Conservation (phyloP, 495 filamentous ascomycete species). For the Hyaloscypha finlandica region DNA sequence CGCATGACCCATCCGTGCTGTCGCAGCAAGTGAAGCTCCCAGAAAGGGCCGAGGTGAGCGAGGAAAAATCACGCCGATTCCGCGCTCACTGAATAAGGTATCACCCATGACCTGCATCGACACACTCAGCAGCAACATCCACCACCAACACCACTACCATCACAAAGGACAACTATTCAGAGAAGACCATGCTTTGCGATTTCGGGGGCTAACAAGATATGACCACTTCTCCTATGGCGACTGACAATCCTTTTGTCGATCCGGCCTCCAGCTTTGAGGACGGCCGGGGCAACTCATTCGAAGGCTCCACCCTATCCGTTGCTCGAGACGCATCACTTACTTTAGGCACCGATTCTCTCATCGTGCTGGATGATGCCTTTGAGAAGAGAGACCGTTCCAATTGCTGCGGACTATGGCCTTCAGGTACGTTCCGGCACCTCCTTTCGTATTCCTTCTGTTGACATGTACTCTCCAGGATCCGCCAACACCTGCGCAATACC, state of each 20-base stretch:
- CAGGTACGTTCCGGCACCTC: slow-evolving; percentile 32
- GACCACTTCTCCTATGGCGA: slow-evolving; percentile 22
- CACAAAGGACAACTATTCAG: not conserved
- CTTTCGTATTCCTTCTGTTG: slow-evolving; percentile 11
- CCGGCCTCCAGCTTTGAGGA: slow-evolving; percentile 29
- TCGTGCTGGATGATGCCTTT: slow-evolving; percentile 58
- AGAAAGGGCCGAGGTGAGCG: not conserved
- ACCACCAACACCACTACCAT: not conserved
- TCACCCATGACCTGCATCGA: slow-evolving; percentile 1
- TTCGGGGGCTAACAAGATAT: slow-evolving; percentile 18
- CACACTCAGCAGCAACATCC: not conserved
- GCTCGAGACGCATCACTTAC: slow-evolving; percentile 63
- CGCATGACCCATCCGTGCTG: not conserved
- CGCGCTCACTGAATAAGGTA: slow-evolving; percentile 1
- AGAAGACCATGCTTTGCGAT: slow-evolving; percentile 18
- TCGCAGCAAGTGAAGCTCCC: not conserved
- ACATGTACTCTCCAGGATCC: slow-evolving; percentile 25
- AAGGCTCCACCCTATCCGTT: slow-evolving; percentile 51
- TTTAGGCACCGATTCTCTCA: slow-evolving; percentile 62
- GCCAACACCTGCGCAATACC: slow-evolving; percentile 54
- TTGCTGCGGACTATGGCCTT: slow-evolving; percentile 50
- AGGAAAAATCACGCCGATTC: not conserved
- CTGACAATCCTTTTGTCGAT: slow-evolving; percentile 33
- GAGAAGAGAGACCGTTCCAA: slow-evolving; percentile 38
- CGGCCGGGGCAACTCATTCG: slow-evolving; percentile 36